These are phyloP conservation scores for Saccharomyces hybrid DNA, from an alignment of 1,139 yeast species.

Conservation along the genomic window DNA sequence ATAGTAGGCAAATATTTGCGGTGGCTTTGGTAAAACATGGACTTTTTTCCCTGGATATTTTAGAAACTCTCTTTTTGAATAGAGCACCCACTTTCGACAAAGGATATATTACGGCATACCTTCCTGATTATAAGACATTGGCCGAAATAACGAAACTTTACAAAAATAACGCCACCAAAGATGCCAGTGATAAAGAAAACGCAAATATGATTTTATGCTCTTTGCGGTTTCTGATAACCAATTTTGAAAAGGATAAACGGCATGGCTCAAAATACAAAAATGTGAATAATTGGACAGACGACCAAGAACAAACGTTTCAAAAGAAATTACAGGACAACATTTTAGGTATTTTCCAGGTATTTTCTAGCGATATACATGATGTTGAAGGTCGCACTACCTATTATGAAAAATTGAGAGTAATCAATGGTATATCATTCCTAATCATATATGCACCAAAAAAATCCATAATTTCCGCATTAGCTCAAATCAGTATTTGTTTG, in stretches of 20 bases:
- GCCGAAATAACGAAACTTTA: slow-evolving; percentile 30
- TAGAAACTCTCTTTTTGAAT: slow-evolving; percentile 27
- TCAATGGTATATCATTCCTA: slow-evolving; percentile 65
- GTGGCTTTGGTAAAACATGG: slow-evolving; percentile 30
- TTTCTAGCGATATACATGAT: slow-evolving; percentile 74
- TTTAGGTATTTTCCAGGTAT: slow-evolving; percentile 69
- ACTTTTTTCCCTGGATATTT: slow-evolving; percentile 25
- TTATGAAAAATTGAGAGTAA: slow-evolving; percentile 62
- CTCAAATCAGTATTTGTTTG: slow-evolving; percentile 81
- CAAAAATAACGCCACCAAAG: slow-evolving; percentile 18
- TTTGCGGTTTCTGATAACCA: slow-evolving; percentile 27
- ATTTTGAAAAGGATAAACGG: slow-evolving; percentile 24
- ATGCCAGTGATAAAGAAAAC: slow-evolving; percentile 18
- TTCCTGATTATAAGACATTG: slow-evolving; percentile 30
- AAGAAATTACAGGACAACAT: slow-evolving; percentile 48
- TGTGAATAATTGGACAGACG: slow-evolving; percentile 22
- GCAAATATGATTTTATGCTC: slow-evolving; percentile 27
- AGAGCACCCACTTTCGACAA: slow-evolving; percentile 27
- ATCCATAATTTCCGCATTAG: slow-evolving; percentile 67
- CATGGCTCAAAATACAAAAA: slow-evolving; percentile 25
- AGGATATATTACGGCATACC: slow-evolving; percentile 21
- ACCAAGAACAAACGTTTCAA: slow-evolving; percentile 26
- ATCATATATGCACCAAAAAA: slow-evolving; percentile 49
- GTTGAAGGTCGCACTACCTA: slow-evolving; percentile 63
- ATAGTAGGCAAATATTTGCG: slow-evolving; percentile 31